Base-by-base conservation (phyloP, 1,139 yeast species). In the Lodderomyces orthopsilosis region DNA sequence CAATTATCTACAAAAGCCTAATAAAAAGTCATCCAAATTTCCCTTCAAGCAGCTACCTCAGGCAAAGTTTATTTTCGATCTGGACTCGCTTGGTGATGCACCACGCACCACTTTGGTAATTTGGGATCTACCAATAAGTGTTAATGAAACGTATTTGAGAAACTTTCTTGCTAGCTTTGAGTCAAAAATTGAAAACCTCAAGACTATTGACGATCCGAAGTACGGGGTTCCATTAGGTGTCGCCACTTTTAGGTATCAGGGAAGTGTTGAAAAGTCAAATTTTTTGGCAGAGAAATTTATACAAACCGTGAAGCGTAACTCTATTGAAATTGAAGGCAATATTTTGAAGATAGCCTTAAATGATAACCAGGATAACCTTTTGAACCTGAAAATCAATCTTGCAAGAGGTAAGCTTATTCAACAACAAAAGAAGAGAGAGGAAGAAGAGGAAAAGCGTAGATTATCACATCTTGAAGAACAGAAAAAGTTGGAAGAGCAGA, bases 171-270 rank as follows among this genome's bases (percentile, higher is more conserved):
- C 71, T 36, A 65, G 75, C 30, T 85, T 72, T 61, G 96, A 96
- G 2, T 57, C 74, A 3, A 13, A 13, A n/a, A 65, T 71, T 33
- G 65, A 62, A 47, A 81, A 78, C 35, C 67, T 86, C 44, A 79
- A 79, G 48, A 73, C 82, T 47, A 68, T 83, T 17, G 78, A 76
- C 48, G 95, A 91, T 56, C 89, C 94, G 1, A 70, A 73, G 15
- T 82, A 86, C 42, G 96, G 91, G 2, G 86, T 85, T 18, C 93
- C 95, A 0, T 63, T 90, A 41, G 95, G 96, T 3, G 68, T 89
- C 27, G 86, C 85, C 37, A 68, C 81, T 17, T 70, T 89, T 43
- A 70, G 75, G 45, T 90, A 78, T 62, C 80, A 74, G 45, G 91
- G 91, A 2, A 67, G 70, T 17, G 55, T 70, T 2, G 84, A 79